Conservation (phyloP, 257 asterid genomes). For the Gentiana straminea region DNA sequence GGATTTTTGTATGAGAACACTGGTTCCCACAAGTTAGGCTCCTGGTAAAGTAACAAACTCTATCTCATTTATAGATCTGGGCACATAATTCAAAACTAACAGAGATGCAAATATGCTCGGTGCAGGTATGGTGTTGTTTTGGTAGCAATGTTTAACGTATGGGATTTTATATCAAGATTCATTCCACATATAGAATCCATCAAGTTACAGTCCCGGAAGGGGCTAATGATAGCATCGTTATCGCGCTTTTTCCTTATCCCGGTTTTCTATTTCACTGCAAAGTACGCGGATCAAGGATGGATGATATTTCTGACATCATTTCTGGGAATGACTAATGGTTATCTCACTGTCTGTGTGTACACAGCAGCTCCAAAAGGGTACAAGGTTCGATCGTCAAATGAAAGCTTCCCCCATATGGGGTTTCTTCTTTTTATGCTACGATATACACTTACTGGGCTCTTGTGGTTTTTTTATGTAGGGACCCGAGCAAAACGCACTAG, state of each 20-base stretch:
- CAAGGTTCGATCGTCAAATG: constrained; percentile 20
- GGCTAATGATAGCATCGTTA: constrained; percentile 19
- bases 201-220: constrained; percentile 23
- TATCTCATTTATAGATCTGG: too few species aligned
- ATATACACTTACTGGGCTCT: neutral
- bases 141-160: constrained; percentile 25
- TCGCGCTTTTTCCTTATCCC: constrained; percentile 34
- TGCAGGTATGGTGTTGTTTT: constrained; percentile 32
- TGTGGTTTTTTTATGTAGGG: constrained; percentile 15
- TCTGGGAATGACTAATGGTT: constrained; percentile 35
- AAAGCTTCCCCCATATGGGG: too few species aligned
- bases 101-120: neutral
- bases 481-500: constrained; percentile 32
- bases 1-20: constrained; percentile 74
- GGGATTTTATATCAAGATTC: constrained; percentile 30
- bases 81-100: too few species aligned
- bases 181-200: constrained; percentile 17
- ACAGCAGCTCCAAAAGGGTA: constrained; percentile 37
- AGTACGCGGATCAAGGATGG: constrained; percentile 43
- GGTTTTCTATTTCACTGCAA: constrained; percentile 34
- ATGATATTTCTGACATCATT: constrained; percentile 35
- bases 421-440: too few species aligned
- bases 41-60: constrained; percentile 36
- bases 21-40: constrained; percentile 57
- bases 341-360: constrained; percentile 31